Base-by-base conservation (phyloP, 2,329 filamentous ascomycete genomes). In the Fusarium nisikadoi region DNA sequence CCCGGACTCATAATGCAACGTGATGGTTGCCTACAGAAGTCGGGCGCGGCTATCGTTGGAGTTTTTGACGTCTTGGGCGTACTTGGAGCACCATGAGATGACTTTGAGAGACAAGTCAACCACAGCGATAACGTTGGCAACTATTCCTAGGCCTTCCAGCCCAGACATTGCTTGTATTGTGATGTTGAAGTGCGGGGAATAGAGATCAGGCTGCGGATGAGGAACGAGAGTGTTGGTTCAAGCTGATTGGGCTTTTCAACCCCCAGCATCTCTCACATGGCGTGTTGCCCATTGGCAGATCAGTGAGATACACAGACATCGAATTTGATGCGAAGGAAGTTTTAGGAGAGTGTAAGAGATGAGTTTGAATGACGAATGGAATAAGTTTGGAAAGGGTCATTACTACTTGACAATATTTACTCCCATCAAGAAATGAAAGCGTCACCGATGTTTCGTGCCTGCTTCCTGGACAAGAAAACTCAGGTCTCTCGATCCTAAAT, bases 51-150 rank as follows among this genome's bases (percentile, higher is more conserved):
- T 74, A 1, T 74, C 67, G 63, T 75, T 70, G 10, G 80, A 78
- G 54, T 74, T 49, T 62, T 78, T 77, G 42, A 81, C 78, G 4
- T 79, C 74, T 55, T 74, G 69, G 10, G 75, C 82, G 68, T 84
- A 84, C 53, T 81, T 72, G 25, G 74, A 75, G 56, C 80, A 84
- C 31, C 27, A 43, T 1, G 38, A 38, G 3, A 64, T 45, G 2
- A 64, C 57, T 6, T 64, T 53, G 6, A 64, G 38, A 10, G 57
- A 64, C 4, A 62, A 2, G 1, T 62, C 61, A 0, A 53, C 57
- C 2, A 62, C 57, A 1, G 61, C 47, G 12, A 65, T 64, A 1
- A 64, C 59, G 20, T 38, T 64, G 27, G 59, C 59, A 1, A n/a
- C 47, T 10, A 65, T 55, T 4, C 47, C 20, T 2, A 64, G 59